Conservation (phyloP, 345 rosid species). For the Barbarea vulgaris region DNA sequence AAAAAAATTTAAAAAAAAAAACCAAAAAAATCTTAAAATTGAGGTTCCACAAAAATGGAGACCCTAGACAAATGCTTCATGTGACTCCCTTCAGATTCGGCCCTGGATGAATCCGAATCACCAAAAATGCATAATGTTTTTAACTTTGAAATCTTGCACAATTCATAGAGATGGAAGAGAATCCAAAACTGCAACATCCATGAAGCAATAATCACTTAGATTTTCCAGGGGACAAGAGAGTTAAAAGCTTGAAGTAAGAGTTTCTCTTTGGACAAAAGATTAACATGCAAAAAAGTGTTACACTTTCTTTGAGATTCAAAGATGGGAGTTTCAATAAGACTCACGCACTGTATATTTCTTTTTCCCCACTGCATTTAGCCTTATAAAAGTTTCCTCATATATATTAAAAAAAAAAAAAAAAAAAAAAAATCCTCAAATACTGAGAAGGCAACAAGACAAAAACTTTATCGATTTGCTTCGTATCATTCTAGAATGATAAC, state of each 20-base stretch:
- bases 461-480: neutral
- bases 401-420: too few species aligned
- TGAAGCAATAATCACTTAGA: neutral
- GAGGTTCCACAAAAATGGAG: too few species aligned
- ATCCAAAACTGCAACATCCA: neutral
- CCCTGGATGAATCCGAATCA: neutral
- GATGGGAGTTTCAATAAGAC: neutral
- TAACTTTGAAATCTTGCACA: neutral
- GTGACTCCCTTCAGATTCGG: too few species aligned
- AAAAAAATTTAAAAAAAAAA: too few species aligned
- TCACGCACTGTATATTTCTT: too few species aligned
- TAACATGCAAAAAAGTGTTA: conserved; percentile 1
- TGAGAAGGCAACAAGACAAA: neutral
- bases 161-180: neutral
- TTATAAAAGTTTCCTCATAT: conserved; percentile 6
- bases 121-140: neutral
- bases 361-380: neutral
- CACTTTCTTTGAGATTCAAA: neutral
- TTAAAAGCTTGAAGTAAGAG: neutral
- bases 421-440: too few species aligned
- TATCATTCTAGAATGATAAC: conserved; percentile 5
- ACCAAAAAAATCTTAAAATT: too few species aligned
- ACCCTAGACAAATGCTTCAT: too few species aligned
- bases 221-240: neutral
- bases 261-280: neutral